Conservation (phyloP, 2,329 filamentous ascomycete species). For the Talaromyces islandicus region DNA sequence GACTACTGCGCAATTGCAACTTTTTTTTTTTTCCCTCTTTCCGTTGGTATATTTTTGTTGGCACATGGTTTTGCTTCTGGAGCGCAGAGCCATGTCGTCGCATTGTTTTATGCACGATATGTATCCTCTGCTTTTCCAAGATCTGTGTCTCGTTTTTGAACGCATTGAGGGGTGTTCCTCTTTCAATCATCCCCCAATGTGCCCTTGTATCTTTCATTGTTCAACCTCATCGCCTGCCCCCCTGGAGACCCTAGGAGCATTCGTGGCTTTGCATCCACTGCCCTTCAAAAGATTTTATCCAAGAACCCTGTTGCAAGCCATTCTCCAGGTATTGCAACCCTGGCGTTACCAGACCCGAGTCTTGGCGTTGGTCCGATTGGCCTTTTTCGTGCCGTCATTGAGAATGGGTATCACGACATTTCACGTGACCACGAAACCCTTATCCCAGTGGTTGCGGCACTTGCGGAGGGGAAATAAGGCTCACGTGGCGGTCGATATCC, state of each 20-base stretch:
- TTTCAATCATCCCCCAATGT: neutral
- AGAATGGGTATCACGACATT: conserved; percentile 25
- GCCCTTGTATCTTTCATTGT: neutral
- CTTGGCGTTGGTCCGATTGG: conserved; percentile 1
- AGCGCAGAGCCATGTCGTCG: neutral
- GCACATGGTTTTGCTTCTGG: neutral
- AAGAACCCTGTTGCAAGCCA: neutral
- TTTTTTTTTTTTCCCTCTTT: neutral
- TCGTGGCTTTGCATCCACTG: neutral
- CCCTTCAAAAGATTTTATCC: neutral
- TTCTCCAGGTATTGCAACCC: neutral
- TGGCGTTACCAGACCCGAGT: neutral
- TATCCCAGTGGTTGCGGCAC: too few relatives aligned
- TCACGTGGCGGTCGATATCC: neutral
- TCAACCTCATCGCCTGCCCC: neutral
- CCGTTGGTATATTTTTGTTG: neutral
- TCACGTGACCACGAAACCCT: conserved; percentile 24
- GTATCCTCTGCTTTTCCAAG: neutral
- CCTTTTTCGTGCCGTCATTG: conserved; percentile 16
- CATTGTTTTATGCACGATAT: neutral
- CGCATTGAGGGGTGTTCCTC: neutral
- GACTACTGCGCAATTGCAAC: neutral
- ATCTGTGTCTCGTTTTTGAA: neutral
- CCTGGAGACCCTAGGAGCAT: neutral
- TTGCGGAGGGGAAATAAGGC: neutral